Evolutionary conservation across 2,329 filamentous ascomycete species (phyloP), one percentile per base, ranked within the genome.

Genomic region (Botryotinia convoluta): DNA sequence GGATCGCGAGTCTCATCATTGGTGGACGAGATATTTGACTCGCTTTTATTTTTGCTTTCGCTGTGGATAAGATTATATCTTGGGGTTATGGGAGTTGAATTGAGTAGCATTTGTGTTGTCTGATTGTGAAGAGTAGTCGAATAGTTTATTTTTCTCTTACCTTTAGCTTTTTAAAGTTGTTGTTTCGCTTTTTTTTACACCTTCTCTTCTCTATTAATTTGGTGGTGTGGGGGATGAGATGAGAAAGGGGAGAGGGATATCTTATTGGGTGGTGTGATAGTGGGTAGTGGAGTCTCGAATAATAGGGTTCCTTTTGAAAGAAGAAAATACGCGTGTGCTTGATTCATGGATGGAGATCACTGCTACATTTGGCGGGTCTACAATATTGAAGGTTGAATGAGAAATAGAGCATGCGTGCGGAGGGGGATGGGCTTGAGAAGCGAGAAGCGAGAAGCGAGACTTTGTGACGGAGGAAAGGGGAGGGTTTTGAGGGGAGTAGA

Each of bases 141-240:
- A 57, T 42, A 16, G 45, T 68, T 68, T 68, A 68, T 68, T 68
- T 68, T 68, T 51, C 54, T 48, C 54, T 48, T 57, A 42, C 26
- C 35, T 37, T 62, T 62, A 39, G 35, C 48, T 32, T 57, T 32
- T 57, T 57, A 68, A 68, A 68, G 64, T 68, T 68, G 60, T 62
- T 62, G 64, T 68, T 68, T 42, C 48, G 48, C 64, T 68, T 68
- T 68, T 68, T 68, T 68, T 57, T 51, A 8, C 51, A 8, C 51
- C n/a, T 57, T 42, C 64, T 68, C 64, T 68, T 68, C 64, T 68
- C 64, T 68, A 68, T 68, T 68, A 68, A 68, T 68, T 68, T 57
- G 48, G 64, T 57, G 48, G 44, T 20, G 57, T 35, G 18, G 29
- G 69, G 44, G 35, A 26, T 51, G 22, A 60, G 26, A 71, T 39